These are phyloP conservation scores for Perilla frutescens DNA, from an alignment of 257 asterid species.

Conservation along the genomic window DNA sequence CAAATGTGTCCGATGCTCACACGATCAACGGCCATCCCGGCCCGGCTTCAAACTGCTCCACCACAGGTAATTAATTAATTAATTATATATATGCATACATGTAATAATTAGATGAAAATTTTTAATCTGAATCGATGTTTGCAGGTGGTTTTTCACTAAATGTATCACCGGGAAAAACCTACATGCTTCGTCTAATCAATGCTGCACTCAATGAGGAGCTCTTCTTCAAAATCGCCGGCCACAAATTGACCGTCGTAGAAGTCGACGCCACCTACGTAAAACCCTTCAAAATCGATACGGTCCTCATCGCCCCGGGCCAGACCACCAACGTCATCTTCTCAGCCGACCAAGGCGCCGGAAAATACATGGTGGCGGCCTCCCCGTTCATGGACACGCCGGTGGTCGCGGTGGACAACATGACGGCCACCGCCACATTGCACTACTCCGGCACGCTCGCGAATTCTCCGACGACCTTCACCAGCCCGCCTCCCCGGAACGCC, in stretches of 20 bases:
- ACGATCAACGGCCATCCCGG: slow-evolving; percentile 79
- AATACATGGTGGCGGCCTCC: slow-evolving; percentile 77
- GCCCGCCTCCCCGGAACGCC: slow-evolving; percentile 65
- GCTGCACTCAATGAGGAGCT: slow-evolving; percentile 96
- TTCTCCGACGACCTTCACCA: slow-evolving; percentile 50
- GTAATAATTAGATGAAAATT: too few species aligned
- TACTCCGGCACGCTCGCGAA: slow-evolving; percentile 64
- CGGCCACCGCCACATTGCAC: slow-evolving; percentile 86
- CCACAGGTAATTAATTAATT: slow-evolving; percentile 37
- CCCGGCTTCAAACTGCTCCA: slow-evolving; percentile 45
- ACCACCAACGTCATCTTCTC: slow-evolving; percentile 77
- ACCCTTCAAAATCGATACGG: slow-evolving; percentile 80
- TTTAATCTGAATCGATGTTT: background rate
- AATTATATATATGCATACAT: too few species aligned
- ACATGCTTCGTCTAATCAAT: slow-evolving; percentile 80
- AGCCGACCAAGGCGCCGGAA: slow-evolving; percentile 60
- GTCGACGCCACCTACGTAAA: slow-evolving; percentile 91
- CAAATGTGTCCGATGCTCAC: slow-evolving; percentile 78
- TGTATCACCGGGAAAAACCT: slow-evolving; percentile 74
- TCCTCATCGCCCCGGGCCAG: slow-evolving; percentile 82
- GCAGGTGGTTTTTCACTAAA: slow-evolving; percentile 67
- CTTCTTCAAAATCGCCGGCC: slow-evolving; percentile 90
- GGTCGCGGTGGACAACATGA: slow-evolving; percentile 74
- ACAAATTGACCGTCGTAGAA: slow-evolving; percentile 79
- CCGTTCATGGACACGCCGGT: slow-evolving; percentile 73